phyloP scores from a whole-genome alignment of 2,329 filamentous ascomycete species.

The Madurella mycetomatis region DNA sequence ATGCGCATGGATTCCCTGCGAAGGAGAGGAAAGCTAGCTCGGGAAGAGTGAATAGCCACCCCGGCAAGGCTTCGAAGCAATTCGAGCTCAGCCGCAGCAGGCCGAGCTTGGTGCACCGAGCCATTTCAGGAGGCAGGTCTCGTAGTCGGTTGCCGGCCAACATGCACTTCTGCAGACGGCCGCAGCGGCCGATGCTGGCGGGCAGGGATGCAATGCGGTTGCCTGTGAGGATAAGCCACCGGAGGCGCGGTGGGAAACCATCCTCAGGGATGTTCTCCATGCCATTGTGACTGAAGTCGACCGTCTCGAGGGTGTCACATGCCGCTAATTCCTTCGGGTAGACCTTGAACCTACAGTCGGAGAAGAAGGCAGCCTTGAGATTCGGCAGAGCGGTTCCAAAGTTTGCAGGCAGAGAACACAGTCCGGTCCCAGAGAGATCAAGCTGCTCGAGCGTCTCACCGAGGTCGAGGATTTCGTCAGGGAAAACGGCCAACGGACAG shows the following conservation, averaged over 20 bases:
- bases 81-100: conserved; percentile 44
- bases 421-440: conserved; percentile 44
- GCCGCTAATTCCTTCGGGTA: conserved; percentile 40
- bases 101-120: conserved; percentile 39
- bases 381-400: conserved; percentile 37
- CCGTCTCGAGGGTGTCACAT: conserved; percentile 45
- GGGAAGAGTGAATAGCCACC: conserved; percentile 42
- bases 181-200: conserved; percentile 39
- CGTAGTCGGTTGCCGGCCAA: conserved; percentile 43
- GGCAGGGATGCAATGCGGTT: conserved; percentile 40
- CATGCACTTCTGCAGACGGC: conserved; percentile 45
- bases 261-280: conserved; percentile 41
- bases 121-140: conserved; percentile 39
- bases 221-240: conserved; percentile 47
- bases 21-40: conserved; percentile 45
- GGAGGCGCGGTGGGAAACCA: conserved; percentile 38
- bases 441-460: conserved; percentile 41
- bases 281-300: conserved; percentile 44
- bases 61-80: conserved; percentile 34
- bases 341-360: conserved; percentile 39
- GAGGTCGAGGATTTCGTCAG: conserved; percentile 37
- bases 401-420: conserved; percentile 38
- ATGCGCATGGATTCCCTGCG: conserved; percentile 43
- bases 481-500: conserved; percentile 34
- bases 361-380: conserved; percentile 45